Evolutionary conservation across 805 yeast genomes (phyloP).

Genomic region (Kluyveromyces lactis): DNA sequence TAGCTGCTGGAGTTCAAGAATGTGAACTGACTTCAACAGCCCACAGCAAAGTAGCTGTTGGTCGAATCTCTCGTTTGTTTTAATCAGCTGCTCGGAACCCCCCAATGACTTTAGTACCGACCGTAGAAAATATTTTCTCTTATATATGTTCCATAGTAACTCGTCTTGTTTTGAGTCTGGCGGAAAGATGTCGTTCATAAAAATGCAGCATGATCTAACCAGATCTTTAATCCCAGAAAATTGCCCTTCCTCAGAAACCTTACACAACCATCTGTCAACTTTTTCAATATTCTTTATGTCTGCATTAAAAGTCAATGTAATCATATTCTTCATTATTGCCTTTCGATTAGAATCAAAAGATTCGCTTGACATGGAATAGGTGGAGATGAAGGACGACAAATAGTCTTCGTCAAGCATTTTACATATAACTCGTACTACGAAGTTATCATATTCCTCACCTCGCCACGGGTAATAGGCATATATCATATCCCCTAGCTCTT

Average conservation of each 20-base stretch:
- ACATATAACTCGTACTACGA: neutral
- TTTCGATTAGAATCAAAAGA: too few species aligned
- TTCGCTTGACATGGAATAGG: neutral
- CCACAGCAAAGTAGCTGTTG: neutral
- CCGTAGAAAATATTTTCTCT: constrained; percentile 1
- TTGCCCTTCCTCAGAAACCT: neutral
- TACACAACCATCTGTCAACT: constrained; percentile 2
- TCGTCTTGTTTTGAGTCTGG: constrained; percentile 2
- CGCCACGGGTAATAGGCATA: neutral
- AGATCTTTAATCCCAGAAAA: neutral
- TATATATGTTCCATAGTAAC: constrained; percentile 1
- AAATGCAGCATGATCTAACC: neutral
- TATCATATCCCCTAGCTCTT: neutral
- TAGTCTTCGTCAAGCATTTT: neutral
- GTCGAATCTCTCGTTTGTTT: neutral
- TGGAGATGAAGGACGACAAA: neutral
- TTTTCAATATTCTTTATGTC: constrained; percentile 1
- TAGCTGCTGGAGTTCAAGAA: neutral
- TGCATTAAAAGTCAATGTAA: neutral
- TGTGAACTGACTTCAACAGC: neutral
- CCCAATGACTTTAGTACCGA: neutral
- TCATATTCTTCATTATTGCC: neutral
- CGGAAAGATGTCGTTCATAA: constrained; percentile 1
- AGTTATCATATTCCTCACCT: neutral
- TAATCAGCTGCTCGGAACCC: neutral